A percentile compares a stretch with the other conserved stretches of the same genome.
These are phyloP conservation scores for Globisporangium echinulatum DNA, from an alignment of 352 stramenopile species.

Conservation along the genomic window DNA sequence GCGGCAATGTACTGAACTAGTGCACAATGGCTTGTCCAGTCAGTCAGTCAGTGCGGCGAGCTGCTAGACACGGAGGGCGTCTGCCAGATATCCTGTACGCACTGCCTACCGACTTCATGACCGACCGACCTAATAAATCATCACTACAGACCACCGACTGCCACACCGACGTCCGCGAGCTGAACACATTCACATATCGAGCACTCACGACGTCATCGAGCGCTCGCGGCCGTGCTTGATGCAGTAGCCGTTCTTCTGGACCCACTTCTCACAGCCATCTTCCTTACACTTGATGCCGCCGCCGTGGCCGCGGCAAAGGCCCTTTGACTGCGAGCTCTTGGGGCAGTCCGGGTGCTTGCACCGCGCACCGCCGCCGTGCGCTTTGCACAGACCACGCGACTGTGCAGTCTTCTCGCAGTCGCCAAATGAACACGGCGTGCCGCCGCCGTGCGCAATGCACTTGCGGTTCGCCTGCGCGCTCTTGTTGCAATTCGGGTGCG, in stretches of 20 bases:
- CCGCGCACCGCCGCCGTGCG: slow-evolving; percentile 70
- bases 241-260: slow-evolving; percentile 87
- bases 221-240: slow-evolving; percentile 84
- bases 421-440: slow-evolving; percentile 78
- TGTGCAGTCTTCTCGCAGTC: slow-evolving; percentile 86
- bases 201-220: slow-evolving; percentile 45
- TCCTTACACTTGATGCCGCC: slow-evolving; percentile 85
- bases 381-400: slow-evolving; percentile 78
- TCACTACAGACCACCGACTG: not conserved
- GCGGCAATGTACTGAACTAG: no score
- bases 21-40: no score
- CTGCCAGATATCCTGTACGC: no score
- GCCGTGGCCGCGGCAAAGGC: slow-evolving; percentile 74
- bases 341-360: slow-evolving; percentile 83
- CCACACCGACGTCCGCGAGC: not conserved
- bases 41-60: no score
- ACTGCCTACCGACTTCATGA: no score
- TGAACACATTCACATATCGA: no score
- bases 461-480: slow-evolving; percentile 86
- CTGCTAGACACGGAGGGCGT: no score
- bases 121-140: slow-evolving; percentile 12
- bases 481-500: slow-evolving; percentile 81
- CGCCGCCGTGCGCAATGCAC: slow-evolving; percentile 81
- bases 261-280: slow-evolving; percentile 83
- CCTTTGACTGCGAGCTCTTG: slow-evolving; percentile 82